A percentile compares a stretch with the other conserved stretches of the same genome.
Evolutionary conservation across 2,329 filamentous ascomycete genomes (phyloP).

Genomic region (Pseudogymnoascus sp.): DNA sequence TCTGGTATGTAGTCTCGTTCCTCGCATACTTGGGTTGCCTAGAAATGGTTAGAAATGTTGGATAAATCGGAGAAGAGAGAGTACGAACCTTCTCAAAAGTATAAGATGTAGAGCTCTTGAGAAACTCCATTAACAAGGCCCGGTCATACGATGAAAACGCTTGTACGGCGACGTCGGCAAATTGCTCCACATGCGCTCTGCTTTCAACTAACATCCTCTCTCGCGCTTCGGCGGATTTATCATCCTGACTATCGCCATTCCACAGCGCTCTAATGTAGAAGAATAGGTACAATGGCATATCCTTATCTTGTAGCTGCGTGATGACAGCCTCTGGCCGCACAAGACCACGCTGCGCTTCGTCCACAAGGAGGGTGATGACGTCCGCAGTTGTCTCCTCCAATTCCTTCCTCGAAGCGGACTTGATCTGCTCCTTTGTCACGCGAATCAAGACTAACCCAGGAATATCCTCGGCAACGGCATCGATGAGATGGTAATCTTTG

Average conservation of each 20-base stretch:
- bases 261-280: constrained; percentile 87
- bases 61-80: neutral
- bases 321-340: constrained; percentile 73
- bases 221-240: constrained; percentile 43
- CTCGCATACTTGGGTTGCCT: constrained; percentile 72
- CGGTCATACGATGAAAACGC: constrained; percentile 82
- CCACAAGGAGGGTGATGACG: constrained; percentile 76
- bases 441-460: constrained; percentile 78
- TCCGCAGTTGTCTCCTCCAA: constrained; percentile 74
- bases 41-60: constrained; percentile 16
- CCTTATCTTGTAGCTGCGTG: constrained; percentile 60
- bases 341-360: constrained; percentile 83
- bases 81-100: constrained; percentile 62
- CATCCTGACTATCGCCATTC: constrained; percentile 60
- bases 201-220: constrained; percentile 52
- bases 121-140: constrained; percentile 72
- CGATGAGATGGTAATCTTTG: constrained; percentile 78
- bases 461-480: constrained; percentile 82
- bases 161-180: constrained; percentile 77
- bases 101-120: constrained; percentile 78
- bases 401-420: constrained; percentile 57
- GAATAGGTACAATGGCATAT: constrained; percentile 69
- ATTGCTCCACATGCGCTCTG: constrained; percentile 67
- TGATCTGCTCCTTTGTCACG: constrained; percentile 63
- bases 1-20: constrained; percentile 74